Evolutionary conservation across 2,329 filamentous ascomycete genomes (phyloP).

Genomic region (Penicillium sp.): DNA sequence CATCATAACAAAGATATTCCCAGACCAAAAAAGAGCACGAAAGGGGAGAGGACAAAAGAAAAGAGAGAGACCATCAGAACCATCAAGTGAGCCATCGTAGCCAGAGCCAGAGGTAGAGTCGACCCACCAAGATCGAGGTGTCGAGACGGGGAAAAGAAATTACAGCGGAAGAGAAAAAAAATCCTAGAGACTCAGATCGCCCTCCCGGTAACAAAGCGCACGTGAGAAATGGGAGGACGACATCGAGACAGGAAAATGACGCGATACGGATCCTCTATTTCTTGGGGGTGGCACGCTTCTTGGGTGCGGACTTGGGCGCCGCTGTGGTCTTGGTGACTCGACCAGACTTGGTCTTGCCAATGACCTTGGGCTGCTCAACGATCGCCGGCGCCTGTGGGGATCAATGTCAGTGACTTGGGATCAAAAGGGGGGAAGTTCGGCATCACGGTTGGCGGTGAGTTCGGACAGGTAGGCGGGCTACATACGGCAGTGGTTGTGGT

Average conservation of each 20-base stretch:
- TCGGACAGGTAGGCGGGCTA: slow-evolving; percentile 11
- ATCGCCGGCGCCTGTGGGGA: slow-evolving; percentile 62
- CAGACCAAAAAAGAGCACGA: slow-evolving; percentile 20
- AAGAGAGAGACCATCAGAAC: slow-evolving; percentile 22
- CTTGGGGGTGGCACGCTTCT: slow-evolving; percentile 50
- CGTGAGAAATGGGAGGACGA: slow-evolving; percentile 30
- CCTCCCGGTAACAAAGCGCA: slow-evolving; percentile 27
- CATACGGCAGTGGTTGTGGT: slow-evolving; percentile 47
- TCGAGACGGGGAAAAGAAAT: slow-evolving; percentile 30
- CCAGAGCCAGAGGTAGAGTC: slow-evolving; percentile 3
- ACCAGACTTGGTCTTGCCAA: slow-evolving; percentile 84
- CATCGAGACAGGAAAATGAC: slow-evolving; percentile 16
- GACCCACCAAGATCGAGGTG: slow-evolving; percentile 35
- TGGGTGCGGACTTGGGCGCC: slow-evolving; percentile 50
- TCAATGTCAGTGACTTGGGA: slow-evolving; percentile 22
- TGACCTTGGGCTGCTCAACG: slow-evolving; percentile 69
- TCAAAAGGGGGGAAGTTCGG: slow-evolving; percentile 8
- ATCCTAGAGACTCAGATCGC: slow-evolving; percentile 2
- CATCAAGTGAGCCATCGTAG: slow-evolving; percentile 3
- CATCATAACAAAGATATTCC: slow-evolving; percentile 22
- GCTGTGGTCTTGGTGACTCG: slow-evolving; percentile 73
- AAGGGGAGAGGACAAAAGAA: slow-evolving; percentile 22
- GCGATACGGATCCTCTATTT: slow-evolving; percentile 40
- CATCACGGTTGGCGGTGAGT: background rate
- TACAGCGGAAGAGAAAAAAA: slow-evolving; percentile 32